phyloP scores from a whole-genome alignment of 2,329 filamentous ascomycete genomes.

The Xylariaceae sp. region DNA sequence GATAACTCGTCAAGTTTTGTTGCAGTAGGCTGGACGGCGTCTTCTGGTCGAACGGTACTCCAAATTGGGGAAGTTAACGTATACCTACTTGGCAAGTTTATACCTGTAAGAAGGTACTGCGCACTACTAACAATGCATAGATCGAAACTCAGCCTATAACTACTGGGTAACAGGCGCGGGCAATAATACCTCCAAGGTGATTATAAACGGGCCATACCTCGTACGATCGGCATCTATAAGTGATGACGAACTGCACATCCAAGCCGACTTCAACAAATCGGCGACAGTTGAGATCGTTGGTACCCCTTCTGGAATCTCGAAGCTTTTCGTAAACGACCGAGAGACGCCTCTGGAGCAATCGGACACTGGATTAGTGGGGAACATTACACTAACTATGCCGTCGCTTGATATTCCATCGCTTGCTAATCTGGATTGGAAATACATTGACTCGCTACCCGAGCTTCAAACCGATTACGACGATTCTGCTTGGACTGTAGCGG shows the following conservation, averaged over 20 bases:
- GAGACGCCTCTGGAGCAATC: conserved; percentile 46
- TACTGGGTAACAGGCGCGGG: conserved; percentile 65
- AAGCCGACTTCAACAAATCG: conserved; percentile 75
- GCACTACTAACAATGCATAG: conserved; percentile 16
- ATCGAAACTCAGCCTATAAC: conserved; percentile 68
- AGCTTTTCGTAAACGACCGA: conserved; percentile 69
- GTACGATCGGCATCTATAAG: conserved; percentile 63
- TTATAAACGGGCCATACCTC: conserved; percentile 69
- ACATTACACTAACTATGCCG: conserved; percentile 19
- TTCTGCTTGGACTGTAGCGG: conserved; percentile 66
- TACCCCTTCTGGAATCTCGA: conserved; percentile 54
- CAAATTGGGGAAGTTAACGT: conserved; percentile 25
- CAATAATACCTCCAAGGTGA: conserved; percentile 44
- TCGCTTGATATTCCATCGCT: conserved; percentile 61
- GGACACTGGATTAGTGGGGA: conserved; percentile 43
- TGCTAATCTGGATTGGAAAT: conserved; percentile 67
- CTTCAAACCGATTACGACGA: conserved; percentile 70
- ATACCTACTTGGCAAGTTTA: conserved; percentile 31
- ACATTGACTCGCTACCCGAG: conserved; percentile 74
- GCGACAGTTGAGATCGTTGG: conserved; percentile 72
- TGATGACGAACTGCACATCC: conserved; percentile 63
- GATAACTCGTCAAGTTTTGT: conserved; percentile 39
- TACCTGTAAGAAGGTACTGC: too few species aligned
- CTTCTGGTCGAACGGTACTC: conserved; percentile 19
- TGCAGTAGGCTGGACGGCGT: conserved; percentile 26